These are phyloP conservation scores for Termitomyces sp. DNA, from an alignment of 768 basidiomycete species.

Conservation along the genomic window DNA sequence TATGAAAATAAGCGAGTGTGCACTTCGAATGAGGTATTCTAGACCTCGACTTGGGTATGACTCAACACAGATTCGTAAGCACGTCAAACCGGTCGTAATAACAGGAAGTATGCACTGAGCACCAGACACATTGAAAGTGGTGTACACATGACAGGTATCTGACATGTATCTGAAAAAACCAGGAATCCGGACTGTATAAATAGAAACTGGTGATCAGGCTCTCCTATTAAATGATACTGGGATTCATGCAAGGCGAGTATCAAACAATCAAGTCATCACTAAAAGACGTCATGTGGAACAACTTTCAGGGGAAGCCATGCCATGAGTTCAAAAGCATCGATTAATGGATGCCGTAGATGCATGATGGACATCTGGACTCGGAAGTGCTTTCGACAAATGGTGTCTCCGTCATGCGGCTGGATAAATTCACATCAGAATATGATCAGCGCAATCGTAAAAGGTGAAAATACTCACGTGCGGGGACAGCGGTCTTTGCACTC, in stretches of 20 bases:
- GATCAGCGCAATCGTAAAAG: slow-evolving; percentile 1
- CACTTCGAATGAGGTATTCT: neutral
- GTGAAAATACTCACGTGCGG: slow-evolving; percentile 25
- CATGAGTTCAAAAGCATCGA: neutral
- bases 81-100: neutral
- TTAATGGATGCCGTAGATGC: slow-evolving; percentile 12
- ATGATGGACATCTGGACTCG: slow-evolving; percentile 5
- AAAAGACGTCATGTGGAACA: neutral
- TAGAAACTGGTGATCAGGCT: neutral
- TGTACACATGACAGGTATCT: neutral
- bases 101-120: neutral
- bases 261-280: neutral
- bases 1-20: neutral
- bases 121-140: neutral
- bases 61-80: neutral
- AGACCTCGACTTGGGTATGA: neutral
- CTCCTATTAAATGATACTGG: neutral
- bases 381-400: slow-evolving; percentile 6
- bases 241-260: neutral
- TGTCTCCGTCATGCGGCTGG: slow-evolving; percentile 8
- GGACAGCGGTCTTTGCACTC: slow-evolving; percentile 30
- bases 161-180: neutral
- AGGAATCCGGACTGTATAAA: neutral
- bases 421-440: neutral
- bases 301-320: no score